Conservation (phyloP, 1,284 basidiomycete genomes). For the Moesziomyces antarcticus region DNA sequence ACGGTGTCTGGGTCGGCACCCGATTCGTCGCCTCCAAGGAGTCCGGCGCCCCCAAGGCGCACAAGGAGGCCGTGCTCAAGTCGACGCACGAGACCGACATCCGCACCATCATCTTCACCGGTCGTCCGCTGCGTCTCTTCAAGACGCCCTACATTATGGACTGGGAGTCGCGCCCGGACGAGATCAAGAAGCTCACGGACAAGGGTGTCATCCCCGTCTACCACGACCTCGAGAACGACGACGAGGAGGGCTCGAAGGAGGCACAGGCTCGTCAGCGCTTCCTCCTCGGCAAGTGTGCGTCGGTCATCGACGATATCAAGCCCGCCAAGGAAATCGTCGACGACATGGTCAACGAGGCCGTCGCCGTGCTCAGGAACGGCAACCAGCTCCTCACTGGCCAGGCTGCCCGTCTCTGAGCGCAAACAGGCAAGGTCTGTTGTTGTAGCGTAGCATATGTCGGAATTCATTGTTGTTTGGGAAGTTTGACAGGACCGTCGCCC, state of each 20-base stretch:
- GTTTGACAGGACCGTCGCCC: too few species aligned
- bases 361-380: constrained; percentile 41
- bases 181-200: constrained; percentile 62
- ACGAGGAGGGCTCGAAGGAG: constrained; percentile 58
- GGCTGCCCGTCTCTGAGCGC: constrained; percentile 24
- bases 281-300: constrained; percentile 70
- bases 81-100: constrained; percentile 62
- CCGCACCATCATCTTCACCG: constrained; percentile 69
- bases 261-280: constrained; percentile 47
- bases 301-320: constrained; percentile 70
- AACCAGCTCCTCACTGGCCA: constrained; percentile 38
- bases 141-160: constrained; percentile 56
- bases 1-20: constrained; percentile 73
- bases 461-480: too few species aligned
- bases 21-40: constrained; percentile 79
- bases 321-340: constrained; percentile 61
- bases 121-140: constrained; percentile 80
- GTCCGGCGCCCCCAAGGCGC: constrained; percentile 57
- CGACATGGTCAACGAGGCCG: constrained; percentile 60
- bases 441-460: too few species aligned
- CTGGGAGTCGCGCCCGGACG: constrained; percentile 62
- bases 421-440: too few species aligned
- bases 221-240: constrained; percentile 62
- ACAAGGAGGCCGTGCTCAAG: constrained; percentile 63
- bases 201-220: constrained; percentile 61